Conservation (phyloP, 139 green algal genomes). For the Zygnema cylindricum region DNA sequence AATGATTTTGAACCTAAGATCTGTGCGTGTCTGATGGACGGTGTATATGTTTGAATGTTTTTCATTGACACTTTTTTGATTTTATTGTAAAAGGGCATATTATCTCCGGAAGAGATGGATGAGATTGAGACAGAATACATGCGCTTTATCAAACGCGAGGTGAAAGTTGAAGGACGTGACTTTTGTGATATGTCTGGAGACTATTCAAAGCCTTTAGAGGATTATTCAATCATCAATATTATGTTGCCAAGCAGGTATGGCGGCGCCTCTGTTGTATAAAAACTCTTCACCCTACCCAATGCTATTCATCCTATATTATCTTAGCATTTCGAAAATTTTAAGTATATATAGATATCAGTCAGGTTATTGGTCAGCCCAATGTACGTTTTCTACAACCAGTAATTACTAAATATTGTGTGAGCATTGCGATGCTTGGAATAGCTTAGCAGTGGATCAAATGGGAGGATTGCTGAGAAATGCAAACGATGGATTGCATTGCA, state of each 20-base stretch:
- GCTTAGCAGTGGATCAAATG: no score
- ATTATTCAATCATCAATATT: slow-evolving; percentile 76
- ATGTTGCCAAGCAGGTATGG: slow-evolving; percentile 69
- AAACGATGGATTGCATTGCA: no score
- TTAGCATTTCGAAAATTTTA: no score
- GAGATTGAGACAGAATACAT: slow-evolving; percentile 64
- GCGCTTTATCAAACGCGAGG: slow-evolving; percentile 64
- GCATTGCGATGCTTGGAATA: no score
- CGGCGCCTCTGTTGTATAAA: background rate
- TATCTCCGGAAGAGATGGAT: slow-evolving; percentile 49
- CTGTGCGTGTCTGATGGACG: background rate
- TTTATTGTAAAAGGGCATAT: slow-evolving; percentile 25
- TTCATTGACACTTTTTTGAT: slow-evolving; percentile 5
- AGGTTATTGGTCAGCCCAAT: no score
- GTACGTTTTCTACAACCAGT: no score
- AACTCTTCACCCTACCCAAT: no score
- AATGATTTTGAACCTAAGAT: background rate
- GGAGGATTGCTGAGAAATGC: no score
- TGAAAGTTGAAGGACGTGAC: slow-evolving; percentile 70
- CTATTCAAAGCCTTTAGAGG: slow-evolving; percentile 53
- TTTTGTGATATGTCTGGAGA: slow-evolving; percentile 74
- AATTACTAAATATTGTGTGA: no score
- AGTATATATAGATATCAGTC: no score
- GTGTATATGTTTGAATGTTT: background rate
- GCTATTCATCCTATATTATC: no score